Conservation (phyloP, 192 early-diverging fungal genomes). For the Podila horticola region DNA sequence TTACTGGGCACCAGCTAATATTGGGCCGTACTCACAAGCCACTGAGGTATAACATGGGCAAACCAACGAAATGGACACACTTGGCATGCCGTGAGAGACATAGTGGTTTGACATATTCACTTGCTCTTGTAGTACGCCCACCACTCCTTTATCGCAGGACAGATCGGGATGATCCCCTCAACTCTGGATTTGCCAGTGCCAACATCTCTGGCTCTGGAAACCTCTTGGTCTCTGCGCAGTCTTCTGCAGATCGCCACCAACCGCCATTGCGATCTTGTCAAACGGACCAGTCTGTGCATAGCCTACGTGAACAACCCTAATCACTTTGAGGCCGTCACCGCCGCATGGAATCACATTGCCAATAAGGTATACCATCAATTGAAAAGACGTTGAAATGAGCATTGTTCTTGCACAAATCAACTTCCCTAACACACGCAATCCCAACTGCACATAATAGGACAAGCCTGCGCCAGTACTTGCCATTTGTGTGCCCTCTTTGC, state of each 20-base stretch:
- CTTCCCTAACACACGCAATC: not conserved
- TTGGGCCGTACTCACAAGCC: conserved; percentile 87
- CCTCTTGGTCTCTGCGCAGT: conserved; percentile 63
- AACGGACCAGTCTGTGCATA: conserved; percentile 59
- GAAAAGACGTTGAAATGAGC: not conserved
- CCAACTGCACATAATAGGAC: conserved; percentile 1
- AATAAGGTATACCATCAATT: conserved; percentile 10
- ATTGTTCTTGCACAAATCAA: not conserved
- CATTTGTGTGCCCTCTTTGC: conserved; percentile 68
- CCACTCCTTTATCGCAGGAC: conserved; percentile 79
- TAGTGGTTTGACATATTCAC: not conserved
- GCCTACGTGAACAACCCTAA: conserved; percentile 63
- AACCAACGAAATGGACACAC: too few relatives aligned
- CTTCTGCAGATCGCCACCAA: conserved; percentile 60
- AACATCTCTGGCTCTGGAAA: conserved; percentile 58
- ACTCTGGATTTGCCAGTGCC: conserved; percentile 65
- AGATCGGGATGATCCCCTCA: conserved; percentile 79
- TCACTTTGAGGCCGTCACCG: conserved; percentile 30
- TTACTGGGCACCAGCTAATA: conserved; percentile 92
- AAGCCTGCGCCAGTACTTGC: conserved; percentile 57
- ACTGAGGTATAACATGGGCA: conserved; percentile 56
- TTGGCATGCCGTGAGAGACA: too few relatives aligned
- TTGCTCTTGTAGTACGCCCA: conserved; percentile 55
- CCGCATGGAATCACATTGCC: conserved; percentile 32
- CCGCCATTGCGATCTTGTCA: conserved; percentile 37